These are phyloP conservation scores for Iris macrosiphon DNA, from an alignment of 106 monocot genomes.

Conservation along the genomic window DNA sequence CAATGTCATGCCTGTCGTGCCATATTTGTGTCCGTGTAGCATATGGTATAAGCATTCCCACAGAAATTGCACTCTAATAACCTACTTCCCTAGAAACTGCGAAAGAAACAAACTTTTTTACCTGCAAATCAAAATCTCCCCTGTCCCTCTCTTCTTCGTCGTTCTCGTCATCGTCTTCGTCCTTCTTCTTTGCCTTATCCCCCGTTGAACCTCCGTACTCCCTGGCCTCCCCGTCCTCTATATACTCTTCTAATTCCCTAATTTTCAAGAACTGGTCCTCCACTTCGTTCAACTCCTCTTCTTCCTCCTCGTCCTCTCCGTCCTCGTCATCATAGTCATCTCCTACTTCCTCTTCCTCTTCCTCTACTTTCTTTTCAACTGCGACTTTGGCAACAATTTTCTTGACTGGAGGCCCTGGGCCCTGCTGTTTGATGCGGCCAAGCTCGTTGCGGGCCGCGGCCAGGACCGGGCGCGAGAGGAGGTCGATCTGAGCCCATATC, in stretches of 20 bases:
- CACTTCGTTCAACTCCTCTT: constrained; percentile 13
- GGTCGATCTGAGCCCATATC: constrained; percentile 89
- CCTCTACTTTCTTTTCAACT: constrained; percentile 10
- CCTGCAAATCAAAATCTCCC: too few relatives aligned
- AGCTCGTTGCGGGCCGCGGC: constrained; percentile 31
- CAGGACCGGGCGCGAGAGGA: constrained; percentile 38
- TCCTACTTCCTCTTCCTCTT: constrained; percentile 10
- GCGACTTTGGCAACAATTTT: background rate
- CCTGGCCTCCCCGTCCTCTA: constrained; percentile 16
- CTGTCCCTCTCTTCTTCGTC: constrained; percentile 9
- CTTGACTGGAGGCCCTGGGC: background rate
- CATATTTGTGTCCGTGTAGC: too few relatives aligned
- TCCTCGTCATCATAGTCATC: constrained; percentile 11
- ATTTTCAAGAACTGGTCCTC: constrained; percentile 12
- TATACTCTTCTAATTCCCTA: constrained; percentile 18
- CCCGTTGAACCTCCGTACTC: constrained; percentile 10
- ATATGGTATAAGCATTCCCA: too few relatives aligned
- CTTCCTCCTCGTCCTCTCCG: constrained; percentile 9
- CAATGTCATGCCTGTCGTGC: too few relatives aligned
- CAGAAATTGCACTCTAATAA: too few relatives aligned
- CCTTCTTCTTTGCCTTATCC: constrained; percentile 3
- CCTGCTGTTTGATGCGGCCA: constrained; percentile 25
- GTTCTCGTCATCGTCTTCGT: constrained; percentile 8
- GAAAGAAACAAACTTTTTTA: too few relatives aligned
- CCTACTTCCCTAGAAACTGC: too few relatives aligned